phyloP scores from a whole-genome alignment of 495 filamentous ascomycete genomes.

The Trichoderma erinaceum region DNA sequence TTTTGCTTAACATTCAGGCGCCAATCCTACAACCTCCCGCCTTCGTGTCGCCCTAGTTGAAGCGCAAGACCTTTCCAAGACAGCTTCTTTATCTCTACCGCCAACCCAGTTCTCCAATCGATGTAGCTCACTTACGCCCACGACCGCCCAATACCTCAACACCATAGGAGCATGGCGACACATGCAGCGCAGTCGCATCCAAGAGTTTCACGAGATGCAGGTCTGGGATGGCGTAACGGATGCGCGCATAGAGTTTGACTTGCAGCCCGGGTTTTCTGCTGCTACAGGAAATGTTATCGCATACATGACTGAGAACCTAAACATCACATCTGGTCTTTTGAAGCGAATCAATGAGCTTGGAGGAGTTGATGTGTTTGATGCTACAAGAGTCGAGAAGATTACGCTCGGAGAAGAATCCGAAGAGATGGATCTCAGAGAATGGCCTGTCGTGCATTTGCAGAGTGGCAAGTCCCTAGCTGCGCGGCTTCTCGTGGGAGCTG shows the following conservation, averaged over 20 bases:
- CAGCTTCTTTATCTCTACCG: conserved; percentile 57
- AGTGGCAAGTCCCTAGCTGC: conserved; percentile 60
- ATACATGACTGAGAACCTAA: conserved; percentile 93
- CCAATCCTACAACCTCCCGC: conserved; percentile 64
- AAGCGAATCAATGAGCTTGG: conserved; percentile 62
- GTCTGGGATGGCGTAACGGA: conserved; percentile 95
- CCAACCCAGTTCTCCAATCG: conserved; percentile 78
- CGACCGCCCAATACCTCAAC: conserved; percentile 64
- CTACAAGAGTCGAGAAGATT: conserved; percentile 70
- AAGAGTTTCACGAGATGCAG: conserved; percentile 85
- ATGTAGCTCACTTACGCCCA: conserved; percentile 87
- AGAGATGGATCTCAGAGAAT: conserved; percentile 69
- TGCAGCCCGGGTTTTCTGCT: conserved; percentile 45
- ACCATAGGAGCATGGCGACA: conserved; percentile 86
- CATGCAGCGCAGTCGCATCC: conserved; percentile 61
- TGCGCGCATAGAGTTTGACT: conserved; percentile 83
- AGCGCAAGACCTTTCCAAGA: conserved; percentile 68
- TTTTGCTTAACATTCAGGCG: conserved; percentile 32
- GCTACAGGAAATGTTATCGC: conserved; percentile 57
- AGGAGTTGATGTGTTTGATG: conserved; percentile 63
- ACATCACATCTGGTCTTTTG: conserved; percentile 72
- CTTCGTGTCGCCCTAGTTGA: conserved; percentile 88
- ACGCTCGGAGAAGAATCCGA: conserved; percentile 62
- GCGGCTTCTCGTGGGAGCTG: conserved; percentile 83
- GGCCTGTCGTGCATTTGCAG: conserved; percentile 74